phyloP scores from a whole-genome alignment of 2,329 filamentous ascomycete species.

The Beauveria sp. region DNA sequence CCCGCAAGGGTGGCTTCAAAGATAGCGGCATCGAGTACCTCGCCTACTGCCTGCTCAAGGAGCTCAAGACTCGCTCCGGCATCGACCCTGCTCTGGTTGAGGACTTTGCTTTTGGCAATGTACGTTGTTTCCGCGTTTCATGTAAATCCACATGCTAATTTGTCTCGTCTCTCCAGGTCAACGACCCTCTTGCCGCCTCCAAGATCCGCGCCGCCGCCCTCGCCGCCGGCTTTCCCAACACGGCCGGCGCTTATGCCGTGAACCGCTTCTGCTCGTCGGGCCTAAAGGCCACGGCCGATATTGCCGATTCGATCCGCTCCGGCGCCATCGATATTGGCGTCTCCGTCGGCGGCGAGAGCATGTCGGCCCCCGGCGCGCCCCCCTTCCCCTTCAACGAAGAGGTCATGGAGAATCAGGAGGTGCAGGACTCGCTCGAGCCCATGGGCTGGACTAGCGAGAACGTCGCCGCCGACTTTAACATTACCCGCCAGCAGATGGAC shows the following conservation, averaged over 20 bases:
- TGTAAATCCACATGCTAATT: not conserved
- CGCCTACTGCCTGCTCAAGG: constrained; percentile 72
- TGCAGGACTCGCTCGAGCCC: constrained; percentile 79
- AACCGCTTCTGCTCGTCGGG: constrained; percentile 98
- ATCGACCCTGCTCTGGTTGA: constrained; percentile 76
- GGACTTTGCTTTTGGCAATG: constrained; percentile 90
- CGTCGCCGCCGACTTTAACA: constrained; percentile 82
- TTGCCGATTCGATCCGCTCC: constrained; percentile 75
- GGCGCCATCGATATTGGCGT: constrained; percentile 83
- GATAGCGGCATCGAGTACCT: constrained; percentile 86
- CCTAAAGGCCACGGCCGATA: constrained; percentile 90
- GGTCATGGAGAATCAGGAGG: constrained; percentile 67
- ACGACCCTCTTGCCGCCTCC: constrained; percentile 79
- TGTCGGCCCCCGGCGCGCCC: constrained; percentile 67
- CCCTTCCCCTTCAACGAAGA: constrained; percentile 72
- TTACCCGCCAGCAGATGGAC: constrained; percentile 75
- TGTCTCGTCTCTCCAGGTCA: constrained; percentile 48
- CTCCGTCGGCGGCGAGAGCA: constrained; percentile 81
- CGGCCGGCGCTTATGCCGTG: constrained; percentile 68
- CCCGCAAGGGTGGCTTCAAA: constrained; percentile 87
- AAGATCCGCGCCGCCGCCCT: constrained; percentile 83
- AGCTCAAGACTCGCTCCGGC: constrained; percentile 63
- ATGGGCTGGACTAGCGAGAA: constrained; percentile 99
- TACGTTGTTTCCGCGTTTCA: constrained; percentile 33
- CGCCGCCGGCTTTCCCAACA: constrained; percentile 90